Conservation (phyloP, 2,329 filamentous ascomycete genomes). For the Colletotrichum viniferum region DNA sequence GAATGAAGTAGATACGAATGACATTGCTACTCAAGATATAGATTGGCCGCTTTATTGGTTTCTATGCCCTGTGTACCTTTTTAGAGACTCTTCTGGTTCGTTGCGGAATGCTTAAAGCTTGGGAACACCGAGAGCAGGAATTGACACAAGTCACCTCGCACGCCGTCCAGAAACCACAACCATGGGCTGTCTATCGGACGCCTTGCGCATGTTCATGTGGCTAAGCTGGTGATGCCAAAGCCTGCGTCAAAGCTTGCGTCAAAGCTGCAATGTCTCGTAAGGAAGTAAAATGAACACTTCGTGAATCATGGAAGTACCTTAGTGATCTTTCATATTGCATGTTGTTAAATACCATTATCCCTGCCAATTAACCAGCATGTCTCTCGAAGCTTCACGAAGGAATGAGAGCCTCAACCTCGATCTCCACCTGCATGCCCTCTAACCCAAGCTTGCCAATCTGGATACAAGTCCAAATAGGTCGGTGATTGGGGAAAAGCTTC, state of each 20-base stretch:
- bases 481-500: constrained; percentile 55
- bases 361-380: background rate
- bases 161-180: background rate
- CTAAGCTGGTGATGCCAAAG: background rate
- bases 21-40: background rate
- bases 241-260: background rate
- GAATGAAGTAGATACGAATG: background rate
- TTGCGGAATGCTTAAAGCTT: background rate
- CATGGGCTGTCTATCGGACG: background rate
- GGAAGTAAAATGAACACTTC: background rate
- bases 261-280: background rate
- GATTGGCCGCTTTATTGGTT: background rate
- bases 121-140: background rate
- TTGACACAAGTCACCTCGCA: background rate
- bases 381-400: background rate
- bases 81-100: background rate
- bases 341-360: background rate
- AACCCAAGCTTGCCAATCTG: constrained; percentile 52
- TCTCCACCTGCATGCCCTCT: constrained; percentile 60
- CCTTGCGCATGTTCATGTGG: background rate
- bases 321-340: background rate
- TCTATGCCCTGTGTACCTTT: background rate
- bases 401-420: constrained; percentile 54
- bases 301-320: background rate
- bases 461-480: constrained; percentile 58